Conservation (phyloP, 441 rosid genomes). For the Sinapis alba region DNA sequence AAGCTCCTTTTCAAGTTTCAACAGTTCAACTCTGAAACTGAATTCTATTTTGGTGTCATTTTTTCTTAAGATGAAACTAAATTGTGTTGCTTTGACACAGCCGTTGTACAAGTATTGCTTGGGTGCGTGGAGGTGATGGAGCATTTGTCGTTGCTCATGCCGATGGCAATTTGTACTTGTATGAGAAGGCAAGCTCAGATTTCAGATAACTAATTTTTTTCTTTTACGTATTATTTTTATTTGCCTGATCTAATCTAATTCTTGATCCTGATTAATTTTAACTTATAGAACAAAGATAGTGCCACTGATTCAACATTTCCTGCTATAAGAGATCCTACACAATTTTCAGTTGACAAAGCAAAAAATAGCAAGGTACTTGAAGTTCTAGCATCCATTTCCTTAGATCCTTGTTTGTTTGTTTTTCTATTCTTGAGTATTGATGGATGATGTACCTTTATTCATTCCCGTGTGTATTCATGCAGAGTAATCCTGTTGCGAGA, state of each 20-base stretch:
- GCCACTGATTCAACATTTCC: conserved; percentile 93
- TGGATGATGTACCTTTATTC: background rate
- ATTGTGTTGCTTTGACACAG: conserved; percentile 50
- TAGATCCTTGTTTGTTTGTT: conserved; percentile 1
- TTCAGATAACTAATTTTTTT: background rate
- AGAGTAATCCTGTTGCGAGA: conserved; percentile 96
- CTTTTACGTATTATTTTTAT: background rate
- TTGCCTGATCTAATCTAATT: background rate
- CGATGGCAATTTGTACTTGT: conserved; percentile 91
- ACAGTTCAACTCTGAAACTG: background rate
- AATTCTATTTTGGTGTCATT: background rate
- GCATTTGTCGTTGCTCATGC: conserved; percentile 92
- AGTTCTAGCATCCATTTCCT: background rate
- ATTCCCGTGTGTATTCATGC: conserved; percentile 35
- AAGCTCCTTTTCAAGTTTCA: background rate
- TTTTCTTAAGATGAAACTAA: background rate
- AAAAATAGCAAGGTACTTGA: conserved; percentile 83
- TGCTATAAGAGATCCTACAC: conserved; percentile 83
- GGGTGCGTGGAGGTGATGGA: conserved; percentile 99
- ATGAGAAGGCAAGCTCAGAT: conserved; percentile 85
- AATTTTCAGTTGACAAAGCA: conserved; percentile 90
- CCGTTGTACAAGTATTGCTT: conserved; percentile 83
- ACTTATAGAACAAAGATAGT: conserved; percentile 57
- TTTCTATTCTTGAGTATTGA: background rate
- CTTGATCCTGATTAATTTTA: background rate